Conservation (phyloP, 371 early-diverging fungal genomes). For the Funneliformis caledonium region DNA sequence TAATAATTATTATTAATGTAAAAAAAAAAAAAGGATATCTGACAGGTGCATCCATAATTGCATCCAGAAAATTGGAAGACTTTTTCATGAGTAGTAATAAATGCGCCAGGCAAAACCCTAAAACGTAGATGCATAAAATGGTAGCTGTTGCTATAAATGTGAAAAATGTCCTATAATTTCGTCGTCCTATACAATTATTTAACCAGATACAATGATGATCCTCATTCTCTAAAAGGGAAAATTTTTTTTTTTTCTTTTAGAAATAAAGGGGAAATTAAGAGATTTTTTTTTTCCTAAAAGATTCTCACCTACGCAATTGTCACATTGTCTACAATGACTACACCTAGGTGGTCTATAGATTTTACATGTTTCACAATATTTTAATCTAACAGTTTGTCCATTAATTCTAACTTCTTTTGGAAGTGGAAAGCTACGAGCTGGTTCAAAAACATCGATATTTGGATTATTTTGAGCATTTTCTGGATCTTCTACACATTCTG, state of each 20-base stretch:
- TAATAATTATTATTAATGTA: constrained; percentile 38
- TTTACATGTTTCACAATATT: constrained; percentile 88
- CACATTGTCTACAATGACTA: constrained; percentile 87
- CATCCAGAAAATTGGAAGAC: constrained; percentile 26
- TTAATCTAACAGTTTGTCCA: constrained; percentile 65
- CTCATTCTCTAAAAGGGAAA: constrained; percentile 59
- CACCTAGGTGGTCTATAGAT: constrained; percentile 89
- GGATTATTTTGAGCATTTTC: constrained; percentile 44
- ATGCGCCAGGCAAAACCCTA: constrained; percentile 60
- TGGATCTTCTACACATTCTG: constrained; percentile 42
- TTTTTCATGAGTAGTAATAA: constrained; percentile 54
- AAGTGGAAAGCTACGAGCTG: constrained; percentile 50
- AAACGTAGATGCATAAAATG: constrained; percentile 60
- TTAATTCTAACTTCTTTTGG: constrained; percentile 70
- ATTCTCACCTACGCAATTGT: constrained; percentile 83
- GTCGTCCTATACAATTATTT: constrained; percentile 89
- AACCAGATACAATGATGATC: constrained; percentile 97
- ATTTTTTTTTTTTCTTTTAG: not conserved
- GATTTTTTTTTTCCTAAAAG: not conserved
- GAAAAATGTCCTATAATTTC: constrained; percentile 89
- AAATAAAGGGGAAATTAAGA: too few species aligned
- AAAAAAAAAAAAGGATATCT: constrained; percentile 45
- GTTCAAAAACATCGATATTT: constrained; percentile 45
- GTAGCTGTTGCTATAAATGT: constrained; percentile 67
- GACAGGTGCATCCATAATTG: constrained; percentile 47